Base-by-base conservation (phyloP, 2,329 filamentous ascomycete genomes). In the Sporothrix phasma region DNA sequence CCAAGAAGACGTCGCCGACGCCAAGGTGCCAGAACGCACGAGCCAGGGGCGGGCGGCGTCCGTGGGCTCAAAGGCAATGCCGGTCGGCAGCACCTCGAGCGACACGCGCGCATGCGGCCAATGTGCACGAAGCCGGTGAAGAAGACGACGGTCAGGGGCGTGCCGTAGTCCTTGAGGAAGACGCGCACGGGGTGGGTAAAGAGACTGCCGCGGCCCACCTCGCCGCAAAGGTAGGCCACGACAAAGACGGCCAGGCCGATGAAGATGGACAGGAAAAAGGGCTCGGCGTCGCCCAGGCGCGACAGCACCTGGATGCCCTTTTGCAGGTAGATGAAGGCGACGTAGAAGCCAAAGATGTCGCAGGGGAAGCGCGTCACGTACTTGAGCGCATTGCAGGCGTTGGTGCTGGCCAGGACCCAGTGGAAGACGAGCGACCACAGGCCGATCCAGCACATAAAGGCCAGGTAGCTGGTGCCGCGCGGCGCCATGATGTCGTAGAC, bases 281-380 rank as follows among this genome's bases (percentile, higher is more conserved):
- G 83, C 58, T 79, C 81, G 69, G 79, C 75, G 73, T 79, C 72
- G 74, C 89, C 92, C 71, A 95, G 88, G 13, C 88, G 82, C 49
- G 86, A 87, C 22, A 96, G 81, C 15, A 95, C 89, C 75, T 96
- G 90, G 67, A 96, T 88, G 17, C 91, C 91, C 75, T 96, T 96
- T 72, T 96, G 90, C 22, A 96, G 80, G 73, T 96, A 96, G 74
- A 96, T 93, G 72, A 89, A 92, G 64, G 91, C 91, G 56, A 96
- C 91, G 73, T 96, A 96, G 77, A 96, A 95, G 60, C 91, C 92
- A 69, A 96, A 96, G 71, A 93, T 94, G 74, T 96, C 92, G 76
- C 92, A 96, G 26, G 90, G 91, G 73, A 96, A 96, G 15, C 90
- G 84, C 0, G 92, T 96, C 24, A 96, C 91, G 74, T 92, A 96